phyloP scores from a whole-genome alignment of 208 protist genomes.

The Acanthamoeba castellanii region DNA sequence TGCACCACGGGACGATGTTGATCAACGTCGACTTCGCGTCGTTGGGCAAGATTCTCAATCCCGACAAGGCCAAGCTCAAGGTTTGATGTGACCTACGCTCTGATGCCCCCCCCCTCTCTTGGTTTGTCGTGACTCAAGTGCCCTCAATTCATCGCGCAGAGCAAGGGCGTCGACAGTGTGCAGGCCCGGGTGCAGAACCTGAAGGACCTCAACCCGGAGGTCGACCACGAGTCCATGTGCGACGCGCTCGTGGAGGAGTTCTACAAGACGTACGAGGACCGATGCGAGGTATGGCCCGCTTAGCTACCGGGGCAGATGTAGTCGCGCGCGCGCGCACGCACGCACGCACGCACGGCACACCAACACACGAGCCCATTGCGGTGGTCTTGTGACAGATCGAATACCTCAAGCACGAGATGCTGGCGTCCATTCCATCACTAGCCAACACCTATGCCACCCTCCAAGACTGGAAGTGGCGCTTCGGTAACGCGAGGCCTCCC shows the following conservation, averaged over 20 bases:
- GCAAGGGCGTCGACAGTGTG: conserved; percentile 72
- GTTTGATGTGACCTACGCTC: background rate
- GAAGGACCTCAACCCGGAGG: conserved; percentile 47
- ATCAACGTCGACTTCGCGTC: conserved; percentile 67
- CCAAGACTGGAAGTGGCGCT: conserved; percentile 69
- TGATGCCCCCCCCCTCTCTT: background rate
- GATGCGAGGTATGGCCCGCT: conserved; percentile 18
- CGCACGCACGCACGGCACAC: no score
- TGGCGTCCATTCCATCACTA: conserved; percentile 12
- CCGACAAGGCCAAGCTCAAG: conserved; percentile 72
- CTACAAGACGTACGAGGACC: conserved; percentile 38
- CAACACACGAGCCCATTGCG: no score
- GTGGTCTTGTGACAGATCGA: conserved; percentile 4
- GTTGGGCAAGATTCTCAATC: conserved; percentile 49
- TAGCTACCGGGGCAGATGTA: no score
- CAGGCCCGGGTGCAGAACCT: conserved; percentile 67
- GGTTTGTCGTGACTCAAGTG: background rate
- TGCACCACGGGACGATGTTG: conserved; percentile 73
- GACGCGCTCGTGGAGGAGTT: conserved; percentile 60
- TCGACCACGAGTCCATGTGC: conserved; percentile 56
- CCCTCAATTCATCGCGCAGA: background rate
- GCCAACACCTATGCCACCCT: background rate
- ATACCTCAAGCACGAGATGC: conserved; percentile 42
- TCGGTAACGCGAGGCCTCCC: conserved; percentile 14
- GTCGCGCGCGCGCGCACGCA: no score